These are phyloP conservation scores for Plasmodium knowlesi DNA, from an alignment of 169 alveolate species.

Conservation along the genomic window DNA sequence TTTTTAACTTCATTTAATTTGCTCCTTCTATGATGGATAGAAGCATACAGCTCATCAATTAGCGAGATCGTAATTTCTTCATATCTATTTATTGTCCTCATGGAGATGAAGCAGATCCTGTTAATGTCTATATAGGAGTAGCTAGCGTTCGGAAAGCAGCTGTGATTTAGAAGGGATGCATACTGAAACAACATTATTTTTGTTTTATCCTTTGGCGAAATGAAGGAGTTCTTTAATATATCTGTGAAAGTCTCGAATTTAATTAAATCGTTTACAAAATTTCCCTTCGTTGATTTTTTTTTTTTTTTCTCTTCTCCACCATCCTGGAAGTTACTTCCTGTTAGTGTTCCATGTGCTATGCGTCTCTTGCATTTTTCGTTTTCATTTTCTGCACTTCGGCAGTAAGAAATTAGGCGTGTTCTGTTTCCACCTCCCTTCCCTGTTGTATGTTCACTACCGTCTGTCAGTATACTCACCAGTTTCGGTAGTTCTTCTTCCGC, in stretches of 20 bases:
- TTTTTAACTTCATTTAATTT: conserved; percentile 46
- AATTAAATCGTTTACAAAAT: conserved; percentile 22
- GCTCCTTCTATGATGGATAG: conserved; percentile 43
- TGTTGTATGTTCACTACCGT: neutral
- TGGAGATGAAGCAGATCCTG: conserved; percentile 60
- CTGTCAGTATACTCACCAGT: neutral
- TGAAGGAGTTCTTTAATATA: conserved; percentile 66
- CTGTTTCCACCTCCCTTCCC: neutral
- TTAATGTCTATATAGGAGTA: conserved; percentile 47
- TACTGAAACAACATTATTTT: conserved; percentile 42
- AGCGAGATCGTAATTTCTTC: conserved; percentile 62
- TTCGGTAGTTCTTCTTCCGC: neutral
- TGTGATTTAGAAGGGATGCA: conserved; percentile 54
- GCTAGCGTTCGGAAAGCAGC: conserved; percentile 73
- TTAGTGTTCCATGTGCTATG: neutral
- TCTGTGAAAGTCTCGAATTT: conserved; percentile 68
- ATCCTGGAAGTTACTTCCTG: neutral
- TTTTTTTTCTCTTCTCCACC: neutral
- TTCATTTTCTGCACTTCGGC: neutral
- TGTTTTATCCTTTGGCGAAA: conserved; percentile 49
- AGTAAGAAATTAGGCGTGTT: neutral
- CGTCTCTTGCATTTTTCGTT: neutral
- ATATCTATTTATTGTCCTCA: conserved; percentile 70
- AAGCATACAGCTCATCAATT: conserved; percentile 64
- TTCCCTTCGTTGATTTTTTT: neutral